Evolutionary conservation across 2,329 filamentous ascomycete species (phyloP).

Genomic region (Epichloe brachyelytri): DNA sequence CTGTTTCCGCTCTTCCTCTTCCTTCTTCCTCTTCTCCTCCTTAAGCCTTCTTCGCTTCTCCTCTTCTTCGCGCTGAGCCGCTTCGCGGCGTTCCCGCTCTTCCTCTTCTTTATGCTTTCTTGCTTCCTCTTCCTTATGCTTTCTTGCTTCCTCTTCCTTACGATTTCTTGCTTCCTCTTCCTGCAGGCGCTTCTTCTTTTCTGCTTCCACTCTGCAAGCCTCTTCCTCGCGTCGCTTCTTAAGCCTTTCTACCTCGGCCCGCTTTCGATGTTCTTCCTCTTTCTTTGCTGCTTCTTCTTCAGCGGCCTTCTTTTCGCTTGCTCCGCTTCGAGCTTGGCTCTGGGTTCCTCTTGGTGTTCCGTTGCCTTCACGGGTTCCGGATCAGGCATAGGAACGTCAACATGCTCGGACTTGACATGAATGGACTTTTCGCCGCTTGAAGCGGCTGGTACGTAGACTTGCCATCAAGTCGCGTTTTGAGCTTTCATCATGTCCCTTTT

Average conservation of each 20-base stretch:
- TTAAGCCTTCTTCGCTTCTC: slow-evolving; percentile 21
- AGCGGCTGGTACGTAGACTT: slow-evolving; percentile 27
- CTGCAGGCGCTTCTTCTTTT: slow-evolving; percentile 19
- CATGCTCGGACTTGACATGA: slow-evolving; percentile 44
- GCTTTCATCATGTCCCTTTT: slow-evolving; percentile 31
- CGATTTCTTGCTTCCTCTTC: slow-evolving; percentile 22
- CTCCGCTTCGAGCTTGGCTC: slow-evolving; percentile 14
- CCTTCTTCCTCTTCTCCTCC: slow-evolving; percentile 26
- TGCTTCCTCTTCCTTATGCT: slow-evolving; percentile 23
- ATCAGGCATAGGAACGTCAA: slow-evolving; percentile 44
- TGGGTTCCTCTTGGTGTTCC: slow-evolving; percentile 10
- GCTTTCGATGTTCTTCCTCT: slow-evolving; percentile 17
- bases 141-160: slow-evolving; percentile 15
- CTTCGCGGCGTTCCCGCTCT: slow-evolving; percentile 21
- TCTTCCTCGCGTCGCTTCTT: slow-evolving; percentile 22
- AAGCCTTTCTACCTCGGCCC: slow-evolving; percentile 23
- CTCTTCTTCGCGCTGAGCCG: slow-evolving; percentile 24
- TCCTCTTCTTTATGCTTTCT: slow-evolving; percentile 19
- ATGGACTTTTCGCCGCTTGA: slow-evolving; percentile 34
- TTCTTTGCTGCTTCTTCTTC: slow-evolving; percentile 22
- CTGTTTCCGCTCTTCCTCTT: slow-evolving; percentile 24
- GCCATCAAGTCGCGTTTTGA: slow-evolving; percentile 20
- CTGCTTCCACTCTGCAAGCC: slow-evolving; percentile 19
- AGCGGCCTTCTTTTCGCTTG: slow-evolving; percentile 17
- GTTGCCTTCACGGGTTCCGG: slow-evolving; percentile 20